A percentile compares a stretch with the other conserved stretches of the same genome.
phyloP scores from a whole-genome alignment of 768 basidiomycete genomes.

The Tylopilus vinaceipallidus region DNA sequence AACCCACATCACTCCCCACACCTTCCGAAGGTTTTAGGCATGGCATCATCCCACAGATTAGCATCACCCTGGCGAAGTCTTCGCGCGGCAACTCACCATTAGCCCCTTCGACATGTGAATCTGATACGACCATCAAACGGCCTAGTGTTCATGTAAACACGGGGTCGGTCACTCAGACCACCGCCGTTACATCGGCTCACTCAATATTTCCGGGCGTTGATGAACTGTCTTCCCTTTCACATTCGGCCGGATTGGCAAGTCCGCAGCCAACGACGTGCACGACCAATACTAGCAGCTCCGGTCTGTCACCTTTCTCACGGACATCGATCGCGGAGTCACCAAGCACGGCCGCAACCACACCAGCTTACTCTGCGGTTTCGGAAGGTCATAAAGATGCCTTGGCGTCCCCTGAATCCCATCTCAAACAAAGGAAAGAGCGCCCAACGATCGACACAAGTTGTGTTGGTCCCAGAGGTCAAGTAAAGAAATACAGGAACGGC shows the following conservation, averaged over 20 bases:
- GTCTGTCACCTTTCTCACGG: slow-evolving; percentile 31
- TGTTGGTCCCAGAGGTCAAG: slow-evolving; percentile 31
- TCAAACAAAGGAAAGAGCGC: slow-evolving; percentile 29
- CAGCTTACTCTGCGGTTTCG: slow-evolving; percentile 23
- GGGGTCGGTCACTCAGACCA: slow-evolving; percentile 22
- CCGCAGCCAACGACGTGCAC: slow-evolving; percentile 26
- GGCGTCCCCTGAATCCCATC: slow-evolving; percentile 14
- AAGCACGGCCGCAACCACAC: slow-evolving; percentile 27
- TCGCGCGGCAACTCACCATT: slow-evolving; percentile 30
- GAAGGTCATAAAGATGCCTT: slow-evolving; percentile 13
- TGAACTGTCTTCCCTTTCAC: slow-evolving; percentile 23
- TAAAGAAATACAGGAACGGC: slow-evolving; percentile 31
- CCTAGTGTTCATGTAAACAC: slow-evolving; percentile 32
- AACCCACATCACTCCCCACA: slow-evolving; percentile 14
- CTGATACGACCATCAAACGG: slow-evolving; percentile 25
- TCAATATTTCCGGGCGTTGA: slow-evolving; percentile 16
- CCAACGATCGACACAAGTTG: slow-evolving; percentile 34
- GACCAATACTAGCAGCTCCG: slow-evolving; percentile 22
- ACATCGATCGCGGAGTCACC: slow-evolving; percentile 25
- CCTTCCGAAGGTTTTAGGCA: slow-evolving; percentile 10
- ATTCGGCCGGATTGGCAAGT: slow-evolving; percentile 21
- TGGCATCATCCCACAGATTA: slow-evolving; percentile 29
- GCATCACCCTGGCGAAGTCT: slow-evolving; percentile 29
- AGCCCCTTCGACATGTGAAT: slow-evolving; percentile 25
- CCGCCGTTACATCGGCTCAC: slow-evolving; percentile 10